Evolutionary conservation across 192 early-diverging fungal genomes (phyloP), one percentile per base, ranked within the genome.

Genomic region (Coemansia sp.): DNA sequence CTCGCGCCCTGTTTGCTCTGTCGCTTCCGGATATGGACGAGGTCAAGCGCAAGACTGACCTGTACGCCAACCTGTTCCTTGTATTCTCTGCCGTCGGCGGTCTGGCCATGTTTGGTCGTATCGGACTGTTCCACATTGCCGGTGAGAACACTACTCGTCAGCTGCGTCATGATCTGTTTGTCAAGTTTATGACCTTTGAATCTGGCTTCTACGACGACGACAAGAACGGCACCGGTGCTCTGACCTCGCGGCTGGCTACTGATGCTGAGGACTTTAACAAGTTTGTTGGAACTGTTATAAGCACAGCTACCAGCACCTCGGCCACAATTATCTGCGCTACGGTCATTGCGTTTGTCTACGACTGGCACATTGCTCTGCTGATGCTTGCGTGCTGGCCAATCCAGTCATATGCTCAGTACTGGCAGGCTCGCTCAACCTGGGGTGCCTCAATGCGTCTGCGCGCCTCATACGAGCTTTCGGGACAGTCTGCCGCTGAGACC

Each of bases 401-500:
- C 18, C 72, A 93, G 40, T 73, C 37, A 9, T 48, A 81, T 4
- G 88, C 86, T 14, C 80, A 83, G 41, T 83, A 78, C 59, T 54
- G 90, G 61, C 83, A 91, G 62, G 80, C 86, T 27, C 80, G 65
- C 9, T 59, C 83, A 1, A 57, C 73, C 17, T 49, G 71, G 22
- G 75, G 79, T 14, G 80, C 71, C 52, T 69, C 73, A n/a, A n/a
- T n/a, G n/a, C n/a, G n/a, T n/a, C 6, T 50, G 45, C 49, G 73
- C 77, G 57, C 76, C 78, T 43, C 86, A 2, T 93, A 91, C 62
- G 85, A 84, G 55, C 57, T 67, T 7, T 81, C 87, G 7, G 82
- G 78, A 38, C 83, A 87, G 66, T 80, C 87, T 6, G 91, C 93
- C 1, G 87, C 88, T 51, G 96, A 98, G 66, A 80, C 87, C 30